A percentile compares a stretch with the other conserved stretches of the same genome.
Conservation (phyloP, 177 flowering plant species). For the Tripterygium wilfordii region DNA sequence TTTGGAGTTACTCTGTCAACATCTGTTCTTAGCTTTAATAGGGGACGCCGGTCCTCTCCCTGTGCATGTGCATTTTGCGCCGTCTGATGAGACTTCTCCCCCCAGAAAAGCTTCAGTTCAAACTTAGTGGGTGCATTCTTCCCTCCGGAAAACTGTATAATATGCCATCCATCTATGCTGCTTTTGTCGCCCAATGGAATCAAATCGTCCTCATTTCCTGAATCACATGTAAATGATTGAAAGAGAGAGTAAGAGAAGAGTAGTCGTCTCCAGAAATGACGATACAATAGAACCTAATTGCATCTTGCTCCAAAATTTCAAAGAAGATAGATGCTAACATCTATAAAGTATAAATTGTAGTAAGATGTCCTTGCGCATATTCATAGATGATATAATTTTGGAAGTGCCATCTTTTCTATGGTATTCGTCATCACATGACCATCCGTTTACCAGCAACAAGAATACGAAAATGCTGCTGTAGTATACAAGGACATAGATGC, state of each 20-base stretch:
- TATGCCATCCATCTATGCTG: conserved; percentile 75
- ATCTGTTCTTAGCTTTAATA: conserved; percentile 81
- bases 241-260: neutral
- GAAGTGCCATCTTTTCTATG: too few species aligned
- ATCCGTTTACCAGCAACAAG: too few species aligned
- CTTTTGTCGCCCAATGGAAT: conserved; percentile 46
- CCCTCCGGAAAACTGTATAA: conserved; percentile 86
- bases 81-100: conserved; percentile 19
- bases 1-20: conserved; percentile 64
- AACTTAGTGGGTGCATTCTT: conserved; percentile 64
- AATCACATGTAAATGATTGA: conserved; percentile 4
- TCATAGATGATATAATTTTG: too few species aligned
- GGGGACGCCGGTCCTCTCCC: conserved; percentile 15
- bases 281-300: too few species aligned
- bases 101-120: conserved; percentile 56
- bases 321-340: too few species aligned
- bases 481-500: too few species aligned
- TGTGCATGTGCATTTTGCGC: conserved; percentile 5
- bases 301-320: too few species aligned
- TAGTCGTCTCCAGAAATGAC: neutral
- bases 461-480: too few species aligned
- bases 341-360: too few species aligned
- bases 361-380: too few species aligned
- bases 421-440: too few species aligned
- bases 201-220: conserved; percentile 49